Percentiles rank a stretch among this genome's conserved stretches.
phyloP scores from a whole-genome alignment of 352 stramenopile species.

The Saprolegnia parasitica region DNA sequence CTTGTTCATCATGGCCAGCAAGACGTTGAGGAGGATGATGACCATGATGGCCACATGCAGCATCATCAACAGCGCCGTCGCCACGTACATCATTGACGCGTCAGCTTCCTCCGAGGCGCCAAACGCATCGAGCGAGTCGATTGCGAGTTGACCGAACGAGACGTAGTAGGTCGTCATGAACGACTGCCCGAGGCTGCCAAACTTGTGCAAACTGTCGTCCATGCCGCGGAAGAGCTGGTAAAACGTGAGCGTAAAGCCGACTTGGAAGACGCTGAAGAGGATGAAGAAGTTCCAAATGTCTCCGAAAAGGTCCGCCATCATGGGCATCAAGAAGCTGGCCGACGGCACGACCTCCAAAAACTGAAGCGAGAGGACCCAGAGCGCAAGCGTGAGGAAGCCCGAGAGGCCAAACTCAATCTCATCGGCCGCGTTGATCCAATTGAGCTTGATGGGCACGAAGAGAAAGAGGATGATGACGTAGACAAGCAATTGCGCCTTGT shows the following conservation, averaged over 20 bases:
- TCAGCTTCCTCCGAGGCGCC: neutral
- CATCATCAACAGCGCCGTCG: neutral
- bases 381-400: neutral
- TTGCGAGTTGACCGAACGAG: neutral
- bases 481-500: constrained; percentile 13
- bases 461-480: constrained; percentile 23
- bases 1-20: constrained; percentile 19
- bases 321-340: constrained; percentile 4
- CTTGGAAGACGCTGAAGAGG: constrained; percentile 11
- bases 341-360: constrained; percentile 16
- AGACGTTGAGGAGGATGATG: constrained; percentile 5
- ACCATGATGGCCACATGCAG: neutral
- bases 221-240: constrained; percentile 9
- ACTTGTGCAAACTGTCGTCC: neutral
- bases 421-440: neutral
- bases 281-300: constrained; percentile 20
- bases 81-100: neutral
- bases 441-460: constrained; percentile 19
- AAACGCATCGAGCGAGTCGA: constrained; percentile 7
- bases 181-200: constrained; percentile 1
- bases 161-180: constrained; percentile 16
- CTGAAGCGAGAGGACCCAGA: constrained; percentile 5
- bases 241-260: constrained; percentile 15
- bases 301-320: constrained; percentile 8
- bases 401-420: neutral